These are phyloP conservation scores for Blakeslea trispora DNA, from an alignment of 371 early-diverging fungal genomes.

Conservation along the genomic window DNA sequence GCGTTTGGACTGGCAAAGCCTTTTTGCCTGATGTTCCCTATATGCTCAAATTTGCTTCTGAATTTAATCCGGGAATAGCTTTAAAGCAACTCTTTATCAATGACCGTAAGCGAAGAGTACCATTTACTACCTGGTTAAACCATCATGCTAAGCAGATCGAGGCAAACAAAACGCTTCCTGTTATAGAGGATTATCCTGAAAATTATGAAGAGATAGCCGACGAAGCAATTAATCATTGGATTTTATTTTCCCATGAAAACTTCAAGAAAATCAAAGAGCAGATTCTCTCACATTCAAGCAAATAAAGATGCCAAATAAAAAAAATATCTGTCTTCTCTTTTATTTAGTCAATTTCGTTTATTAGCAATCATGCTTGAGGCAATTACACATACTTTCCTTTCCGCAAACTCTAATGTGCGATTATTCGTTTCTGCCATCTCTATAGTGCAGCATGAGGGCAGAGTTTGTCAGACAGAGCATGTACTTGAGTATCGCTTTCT, in stretches of 20 bases:
- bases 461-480: too few species aligned
- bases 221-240: not conserved
- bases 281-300: not conserved
- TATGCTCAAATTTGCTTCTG: constrained; percentile 25
- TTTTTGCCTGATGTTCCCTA: constrained; percentile 20
- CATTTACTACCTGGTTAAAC: constrained; percentile 36
- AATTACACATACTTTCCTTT: too few species aligned
- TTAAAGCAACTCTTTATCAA: not conserved
- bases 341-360: too few species aligned
- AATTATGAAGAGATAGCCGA: constrained; percentile 8
- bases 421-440: too few species aligned
- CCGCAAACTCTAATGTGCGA: too few species aligned
- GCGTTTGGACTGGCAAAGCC: constrained; percentile 42
- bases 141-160: constrained; percentile 24
- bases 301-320: too few species aligned
- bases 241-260: not conserved
- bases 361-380: too few species aligned
- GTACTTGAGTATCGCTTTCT: too few species aligned
- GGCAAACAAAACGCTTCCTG: constrained; percentile 3
- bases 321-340: too few species aligned
- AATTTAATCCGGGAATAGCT: constrained; percentile 13
- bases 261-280: constrained; percentile 3
- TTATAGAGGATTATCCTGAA: constrained; percentile 11
- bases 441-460: too few species aligned
- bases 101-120: constrained; percentile 21